Evolutionary conservation across 2,329 filamentous ascomycete species (phyloP).

Genomic region (Penicillium vulpinum): DNA sequence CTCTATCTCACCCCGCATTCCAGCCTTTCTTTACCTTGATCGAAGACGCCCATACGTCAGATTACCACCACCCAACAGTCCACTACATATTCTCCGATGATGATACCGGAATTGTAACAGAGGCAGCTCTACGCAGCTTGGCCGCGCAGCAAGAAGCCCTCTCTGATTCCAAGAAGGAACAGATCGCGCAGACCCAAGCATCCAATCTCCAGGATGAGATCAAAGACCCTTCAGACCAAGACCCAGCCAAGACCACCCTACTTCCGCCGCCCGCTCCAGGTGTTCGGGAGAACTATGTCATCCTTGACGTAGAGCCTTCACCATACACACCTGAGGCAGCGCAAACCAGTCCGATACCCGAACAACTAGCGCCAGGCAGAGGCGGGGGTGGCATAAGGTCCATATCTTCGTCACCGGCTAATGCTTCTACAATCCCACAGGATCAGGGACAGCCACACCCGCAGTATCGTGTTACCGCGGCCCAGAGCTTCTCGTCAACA

Average conservation of each 20-base stretch:
- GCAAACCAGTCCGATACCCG: background rate
- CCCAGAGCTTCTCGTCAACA: conserved; percentile 69
- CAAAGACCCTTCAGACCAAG: conserved; percentile 15
- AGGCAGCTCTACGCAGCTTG: conserved; percentile 60
- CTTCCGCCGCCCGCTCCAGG: conserved; percentile 51
- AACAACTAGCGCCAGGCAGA: background rate
- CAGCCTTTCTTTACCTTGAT: conserved; percentile 83
- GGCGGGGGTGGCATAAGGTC: conserved; percentile 15
- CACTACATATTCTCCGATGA: conserved; percentile 95
- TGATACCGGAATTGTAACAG: conserved; percentile 73
- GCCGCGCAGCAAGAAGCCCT: conserved; percentile 44
- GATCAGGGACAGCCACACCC: conserved; percentile 7
- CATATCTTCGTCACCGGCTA: conserved; percentile 27
- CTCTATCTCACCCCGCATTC: conserved; percentile 53
- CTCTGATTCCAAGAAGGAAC: conserved; percentile 25
- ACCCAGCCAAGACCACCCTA: conserved; percentile 30
- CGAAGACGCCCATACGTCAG: conserved; percentile 69
- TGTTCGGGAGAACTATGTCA: conserved; percentile 56
- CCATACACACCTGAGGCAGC: background rate
- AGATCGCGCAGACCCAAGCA: conserved; percentile 12
- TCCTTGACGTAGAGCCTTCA: conserved; percentile 54
- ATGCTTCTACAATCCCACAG: conserved; percentile 3
- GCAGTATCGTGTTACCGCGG: conserved; percentile 60
- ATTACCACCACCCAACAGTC: conserved; percentile 79
- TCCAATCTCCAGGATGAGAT: conserved; percentile 17